Percentiles rank a stretch among this genome's conserved stretches.
Conservation (phyloP, 306 rosid genomes). For the Chamaecrista fasciculata region DNA sequence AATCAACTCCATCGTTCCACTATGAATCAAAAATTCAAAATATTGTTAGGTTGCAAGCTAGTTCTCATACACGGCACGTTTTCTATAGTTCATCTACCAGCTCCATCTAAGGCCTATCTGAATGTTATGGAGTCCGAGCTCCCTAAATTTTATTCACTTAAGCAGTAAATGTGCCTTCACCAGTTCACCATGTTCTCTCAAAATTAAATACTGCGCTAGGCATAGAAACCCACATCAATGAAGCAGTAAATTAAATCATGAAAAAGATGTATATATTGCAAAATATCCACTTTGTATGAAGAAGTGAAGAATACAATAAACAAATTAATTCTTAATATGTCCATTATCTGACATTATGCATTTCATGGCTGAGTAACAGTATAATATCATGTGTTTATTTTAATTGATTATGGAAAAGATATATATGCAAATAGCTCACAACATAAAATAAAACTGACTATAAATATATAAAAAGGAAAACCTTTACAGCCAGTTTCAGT, state of each 20-base stretch:
- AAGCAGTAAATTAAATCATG: not conserved
- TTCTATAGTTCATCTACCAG: constrained; percentile 1
- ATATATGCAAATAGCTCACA: not conserved
- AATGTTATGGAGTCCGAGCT: not conserved
- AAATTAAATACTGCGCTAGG: not conserved
- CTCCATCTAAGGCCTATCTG: not conserved
- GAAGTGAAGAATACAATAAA: not conserved
- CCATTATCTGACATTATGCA: not conserved
- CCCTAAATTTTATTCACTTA: constrained; percentile 8
- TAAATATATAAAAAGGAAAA: not conserved
- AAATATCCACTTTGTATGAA: not conserved
- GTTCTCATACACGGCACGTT: not conserved
- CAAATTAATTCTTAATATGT: not conserved
- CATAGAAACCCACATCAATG: constrained; percentile 11
- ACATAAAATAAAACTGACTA: not conserved
- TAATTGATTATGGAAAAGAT: not conserved
- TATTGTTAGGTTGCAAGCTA: not conserved
- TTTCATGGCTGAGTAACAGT: not conserved
- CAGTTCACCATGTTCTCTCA: constrained; percentile 2
- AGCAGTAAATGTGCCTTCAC: constrained; percentile 10
- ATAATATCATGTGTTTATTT: not conserved
- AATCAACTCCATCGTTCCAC: constrained; percentile 12
- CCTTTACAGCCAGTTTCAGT: not conserved
- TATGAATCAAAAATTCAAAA: too few relatives aligned
- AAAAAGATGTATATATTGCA: not conserved